Evolutionary conservation across 2,329 filamentous ascomycete genomes (phyloP), one percentile per base, ranked within the genome.

Genomic region (Cladosporium sp.): DNA sequence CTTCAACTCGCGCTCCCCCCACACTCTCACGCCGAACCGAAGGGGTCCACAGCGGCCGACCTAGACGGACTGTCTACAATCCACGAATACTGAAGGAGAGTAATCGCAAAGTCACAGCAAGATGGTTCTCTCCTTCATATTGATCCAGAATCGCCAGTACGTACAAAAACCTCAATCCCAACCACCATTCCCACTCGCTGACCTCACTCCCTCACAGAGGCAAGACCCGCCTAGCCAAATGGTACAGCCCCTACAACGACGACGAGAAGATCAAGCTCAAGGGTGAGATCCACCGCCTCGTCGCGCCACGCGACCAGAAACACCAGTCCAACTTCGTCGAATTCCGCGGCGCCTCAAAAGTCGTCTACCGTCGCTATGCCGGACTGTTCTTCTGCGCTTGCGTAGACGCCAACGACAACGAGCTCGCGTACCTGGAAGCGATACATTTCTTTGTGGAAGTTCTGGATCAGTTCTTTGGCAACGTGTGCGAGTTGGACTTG

Each of bases 311-410:
- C 76, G 95, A 99, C 81, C 95, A 99, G 78, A 99, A 99, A 78
- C 97, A 99, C 84, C 95, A 99, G 79, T 97, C 93, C 81, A 99
- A 99, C 83, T 99, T 99, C 76, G 95, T 99, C 85, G 95, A 99
- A 73, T 89, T 89, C 82, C 91, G 92, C 71, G 91, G 93, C 81
- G 93, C 79, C 72, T 80, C 94, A 77, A 98, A 97, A 83, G 91
- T 99, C 73, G 92, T 99, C 63, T 99, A 99, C 83, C 90, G 96
- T 53, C 91, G 95, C 68, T 99, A 99, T 81, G 95, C 95, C 0
- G 95, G 95, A 0, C 88, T 99, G 66, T 99, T 99, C 87, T 99
- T 99, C 84, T 99, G 95, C 84, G 96, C 93, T 63, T 98, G 95
- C 80, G 95, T 99, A 77, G 95, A 99, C 81, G 96, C 94, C 60